Conservation (phyloP, 2,329 filamentous ascomycete genomes). For the Aureobasidium sp. region DNA sequence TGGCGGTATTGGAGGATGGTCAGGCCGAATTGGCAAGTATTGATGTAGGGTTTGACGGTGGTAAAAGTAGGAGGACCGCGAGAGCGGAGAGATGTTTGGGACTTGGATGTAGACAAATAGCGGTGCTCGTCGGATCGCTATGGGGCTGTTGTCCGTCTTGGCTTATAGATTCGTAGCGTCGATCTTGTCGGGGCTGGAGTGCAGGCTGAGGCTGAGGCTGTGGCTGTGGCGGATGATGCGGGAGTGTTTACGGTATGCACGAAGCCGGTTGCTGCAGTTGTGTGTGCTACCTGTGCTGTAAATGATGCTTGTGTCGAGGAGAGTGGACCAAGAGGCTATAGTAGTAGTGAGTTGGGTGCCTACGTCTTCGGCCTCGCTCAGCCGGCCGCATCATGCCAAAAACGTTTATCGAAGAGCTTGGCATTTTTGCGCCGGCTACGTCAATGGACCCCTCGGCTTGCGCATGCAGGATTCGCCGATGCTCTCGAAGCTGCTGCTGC, state of each 20-base stretch:
- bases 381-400: constrained; percentile 7
- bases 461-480: background rate
- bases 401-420: background rate
- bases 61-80: background rate
- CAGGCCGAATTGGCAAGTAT: background rate
- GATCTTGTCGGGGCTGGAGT: constrained; percentile 2
- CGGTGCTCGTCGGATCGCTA: background rate
- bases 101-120: background rate
- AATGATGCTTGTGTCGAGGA: background rate
- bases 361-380: constrained; percentile 3
- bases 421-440: background rate
- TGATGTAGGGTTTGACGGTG: background rate
- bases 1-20: constrained; percentile 18
- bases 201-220: background rate
- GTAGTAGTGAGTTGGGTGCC: background rate
- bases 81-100: background rate
- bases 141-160: constrained; percentile 7
- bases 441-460: constrained; percentile 1
- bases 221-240: constrained; percentile 3
- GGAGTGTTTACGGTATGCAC: background rate
- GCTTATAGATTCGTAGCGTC: background rate
- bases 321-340: background rate
- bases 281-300: background rate
- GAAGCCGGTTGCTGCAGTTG: background rate
- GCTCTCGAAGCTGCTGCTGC: background rate